Evolutionary conservation across 306 rosid genomes (phyloP), one percentile per base, ranked within the genome.

Genomic region (Vicia sativa): DNA sequence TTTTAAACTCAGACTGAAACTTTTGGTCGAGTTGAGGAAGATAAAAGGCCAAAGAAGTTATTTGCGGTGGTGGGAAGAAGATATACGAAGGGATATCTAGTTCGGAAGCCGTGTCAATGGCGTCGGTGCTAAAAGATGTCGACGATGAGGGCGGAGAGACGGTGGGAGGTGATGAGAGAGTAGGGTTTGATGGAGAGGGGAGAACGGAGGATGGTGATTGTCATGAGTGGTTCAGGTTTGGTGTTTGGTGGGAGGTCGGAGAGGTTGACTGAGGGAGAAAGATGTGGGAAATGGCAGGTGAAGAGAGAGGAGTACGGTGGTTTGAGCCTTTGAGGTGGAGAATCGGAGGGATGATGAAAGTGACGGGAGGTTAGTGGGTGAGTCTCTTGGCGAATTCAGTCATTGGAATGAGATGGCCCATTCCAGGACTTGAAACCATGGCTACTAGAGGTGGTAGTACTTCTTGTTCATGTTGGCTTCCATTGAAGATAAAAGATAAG

Each of bases 401-500:
- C 71, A 91, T 87, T 4, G 97, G 97, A 42, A 91, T 91, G 21
- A 91, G 84, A 70, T 91, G 97, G 39, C 97, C 97, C 87, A 91
- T 91, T 7, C 95, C 92, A 1, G 97, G 97, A 16, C 75, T 77
- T 0, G 97, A 92, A 1, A 86, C 13, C 54, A 87, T 76, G 0
- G 79, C 90, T 25, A 91, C 68, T 11, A 62, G 35, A 35, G 67
- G 50, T 39, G 67, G 34, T 21, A 62, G 67, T 18, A 16, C 10
- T 6, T 31, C 2, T 31, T 31, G 35, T 34, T 34, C 9, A 0
- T 6, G 8, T 56, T 56, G 41, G n/a, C 9, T 3, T 16, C 54
- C 54, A 48, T 48, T 48, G 54, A 46, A 46, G 25, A 46, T 46
- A 14, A 15, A n/a, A 1, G 16, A 43, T 4, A 4, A 6, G 5